Evolutionary conservation across 148 eudicot species (phyloP).

Genomic region (Euryodendron excelsum): DNA sequence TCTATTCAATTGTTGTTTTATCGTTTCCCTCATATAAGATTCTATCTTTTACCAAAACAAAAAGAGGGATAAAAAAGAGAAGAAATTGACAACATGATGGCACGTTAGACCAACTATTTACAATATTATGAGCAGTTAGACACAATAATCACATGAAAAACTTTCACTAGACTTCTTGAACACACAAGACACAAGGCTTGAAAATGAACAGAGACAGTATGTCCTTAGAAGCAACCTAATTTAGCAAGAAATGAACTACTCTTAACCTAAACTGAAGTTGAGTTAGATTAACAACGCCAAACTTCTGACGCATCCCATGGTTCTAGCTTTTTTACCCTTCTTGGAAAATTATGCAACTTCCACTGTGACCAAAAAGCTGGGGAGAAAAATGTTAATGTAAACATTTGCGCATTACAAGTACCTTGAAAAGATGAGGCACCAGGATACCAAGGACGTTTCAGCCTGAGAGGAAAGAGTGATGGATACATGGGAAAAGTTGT

Average conservation of each 20-base stretch:
- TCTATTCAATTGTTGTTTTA: background rate
- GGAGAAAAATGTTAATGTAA: conserved; percentile 25
- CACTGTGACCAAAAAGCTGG: background rate
- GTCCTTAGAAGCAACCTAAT: background rate
- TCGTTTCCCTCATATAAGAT: background rate
- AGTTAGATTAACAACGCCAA: background rate
- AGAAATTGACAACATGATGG: background rate
- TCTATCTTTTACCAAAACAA: background rate
- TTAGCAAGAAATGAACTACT: background rate
- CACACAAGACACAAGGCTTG: too few species aligned
- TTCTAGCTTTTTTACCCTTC: background rate
- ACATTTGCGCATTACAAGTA: background rate
- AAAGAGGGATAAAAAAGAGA: background rate
- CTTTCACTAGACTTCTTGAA: background rate
- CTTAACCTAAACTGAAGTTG: conserved; percentile 3
- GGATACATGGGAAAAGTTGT: conserved; percentile 99
- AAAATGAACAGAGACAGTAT: background rate
- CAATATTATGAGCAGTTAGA: background rate
- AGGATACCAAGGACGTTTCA: conserved; percentile 95
- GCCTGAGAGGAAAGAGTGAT: conserved; percentile 86
- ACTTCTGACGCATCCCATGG: background rate
- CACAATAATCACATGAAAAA: background rate
- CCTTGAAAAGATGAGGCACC: conserved; percentile 87
- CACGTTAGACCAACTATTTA: background rate
- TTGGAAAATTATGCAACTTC: background rate